These are phyloP conservation scores for Picea abies DNA, from an alignment of 83 land plant species.

Conservation along the genomic window DNA sequence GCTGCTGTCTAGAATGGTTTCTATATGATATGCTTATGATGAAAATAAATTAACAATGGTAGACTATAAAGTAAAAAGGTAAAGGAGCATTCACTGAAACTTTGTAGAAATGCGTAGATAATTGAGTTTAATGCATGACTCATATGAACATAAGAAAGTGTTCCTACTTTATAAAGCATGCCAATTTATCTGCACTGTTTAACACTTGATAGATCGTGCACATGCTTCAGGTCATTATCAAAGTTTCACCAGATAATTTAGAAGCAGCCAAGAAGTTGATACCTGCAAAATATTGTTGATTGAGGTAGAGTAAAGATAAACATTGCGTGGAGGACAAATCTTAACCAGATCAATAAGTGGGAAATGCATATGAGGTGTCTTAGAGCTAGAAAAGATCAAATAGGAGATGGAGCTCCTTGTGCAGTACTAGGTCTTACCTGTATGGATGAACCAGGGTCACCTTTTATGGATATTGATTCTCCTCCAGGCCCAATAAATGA, in stretches of 20 bases:
- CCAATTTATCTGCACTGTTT: background rate
- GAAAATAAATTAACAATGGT: background rate
- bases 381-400: slow-evolving; percentile 10
- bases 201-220: background rate
- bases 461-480: slow-evolving; percentile 7
- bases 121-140: background rate
- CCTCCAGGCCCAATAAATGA: slow-evolving; percentile 12
- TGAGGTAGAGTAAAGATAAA: background rate
- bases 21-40: background rate
- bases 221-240: background rate
- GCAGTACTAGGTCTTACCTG: background rate
- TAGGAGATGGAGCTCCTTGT: slow-evolving; percentile 13
- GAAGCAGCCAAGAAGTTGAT: background rate
- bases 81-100: background rate
- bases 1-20: background rate
- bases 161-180: background rate
- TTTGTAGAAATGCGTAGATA: background rate
- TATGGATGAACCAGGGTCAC: slow-evolving; percentile 5
- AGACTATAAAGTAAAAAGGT: background rate
- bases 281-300: background rate
- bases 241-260: background rate
- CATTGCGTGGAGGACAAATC: slow-evolving; percentile 2
- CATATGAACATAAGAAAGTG: background rate
- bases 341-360: slow-evolving; percentile 1
- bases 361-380: slow-evolving; percentile 12